phyloP scores from a whole-genome alignment of 2,329 filamentous ascomycete genomes.

The Sphaerulina musiva region DNA sequence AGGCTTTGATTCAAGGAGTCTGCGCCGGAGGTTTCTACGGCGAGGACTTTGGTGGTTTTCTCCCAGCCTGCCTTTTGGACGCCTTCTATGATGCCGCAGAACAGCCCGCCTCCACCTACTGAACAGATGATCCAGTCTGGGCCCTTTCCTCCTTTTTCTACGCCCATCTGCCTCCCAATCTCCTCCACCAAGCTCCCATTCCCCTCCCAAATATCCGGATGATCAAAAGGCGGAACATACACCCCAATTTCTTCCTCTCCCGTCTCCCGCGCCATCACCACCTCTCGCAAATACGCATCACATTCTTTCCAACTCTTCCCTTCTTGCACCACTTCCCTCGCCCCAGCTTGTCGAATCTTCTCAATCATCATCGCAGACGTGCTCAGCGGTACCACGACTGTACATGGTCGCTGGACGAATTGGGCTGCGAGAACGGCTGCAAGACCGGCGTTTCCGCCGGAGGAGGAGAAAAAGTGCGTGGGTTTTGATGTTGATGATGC shows the following conservation, averaged over 20 bases:
- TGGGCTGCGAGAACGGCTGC: slow-evolving; percentile 69
- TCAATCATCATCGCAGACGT: slow-evolving; percentile 64
- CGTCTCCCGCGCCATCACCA: slow-evolving; percentile 43
- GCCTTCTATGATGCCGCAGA: slow-evolving; percentile 69
- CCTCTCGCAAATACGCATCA: slow-evolving; percentile 57
- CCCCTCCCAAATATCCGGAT: slow-evolving; percentile 61
- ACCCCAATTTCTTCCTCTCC: slow-evolving; percentile 44
- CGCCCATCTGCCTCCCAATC: slow-evolving; percentile 37
- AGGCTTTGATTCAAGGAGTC: slow-evolving; percentile 62
- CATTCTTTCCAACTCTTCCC: slow-evolving; percentile 65
- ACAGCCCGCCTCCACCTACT: slow-evolving; percentile 72
- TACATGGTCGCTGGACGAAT: slow-evolving; percentile 58
- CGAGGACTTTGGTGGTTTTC: slow-evolving; percentile 50
- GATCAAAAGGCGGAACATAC: slow-evolving; percentile 65
- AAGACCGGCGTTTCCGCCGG: slow-evolving; percentile 77
- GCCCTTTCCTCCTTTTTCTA: slow-evolving; percentile 27
- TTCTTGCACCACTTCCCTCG: slow-evolving; percentile 59
- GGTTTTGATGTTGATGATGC: not conserved
- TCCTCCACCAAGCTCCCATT: slow-evolving; percentile 54
- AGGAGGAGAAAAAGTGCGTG: slow-evolving; percentile 58
- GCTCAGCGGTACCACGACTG: slow-evolving; percentile 64
- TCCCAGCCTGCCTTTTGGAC: slow-evolving; percentile 44
- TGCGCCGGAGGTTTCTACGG: slow-evolving; percentile 69
- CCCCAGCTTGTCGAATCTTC: slow-evolving; percentile 62
- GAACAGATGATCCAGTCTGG: slow-evolving; percentile 68